Evolutionary conservation across 768 basidiomycete genomes (phyloP).

Genomic region (Plicaturopsis crispa): DNA sequence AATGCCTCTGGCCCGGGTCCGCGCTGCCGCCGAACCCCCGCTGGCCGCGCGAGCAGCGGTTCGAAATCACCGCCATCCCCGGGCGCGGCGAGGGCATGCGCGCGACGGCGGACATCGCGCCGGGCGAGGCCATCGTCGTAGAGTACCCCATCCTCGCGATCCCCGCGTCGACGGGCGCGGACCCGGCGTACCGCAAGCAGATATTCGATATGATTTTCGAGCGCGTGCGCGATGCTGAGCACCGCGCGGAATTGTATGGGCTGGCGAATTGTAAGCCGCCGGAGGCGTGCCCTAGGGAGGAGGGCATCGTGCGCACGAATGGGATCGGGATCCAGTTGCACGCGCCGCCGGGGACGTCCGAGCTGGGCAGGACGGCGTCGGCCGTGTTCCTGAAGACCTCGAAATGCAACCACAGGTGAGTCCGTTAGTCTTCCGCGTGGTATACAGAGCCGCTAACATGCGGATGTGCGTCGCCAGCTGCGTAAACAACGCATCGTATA

Average conservation of each 20-base stretch:
- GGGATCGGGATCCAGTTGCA: slow-evolving; percentile 13
- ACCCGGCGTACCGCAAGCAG: slow-evolving; percentile 17
- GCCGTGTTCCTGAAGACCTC: slow-evolving; percentile 24
- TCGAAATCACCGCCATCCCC: too few relatives aligned
- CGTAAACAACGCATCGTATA: slow-evolving; percentile 33
- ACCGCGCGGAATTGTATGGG: slow-evolving; percentile 19
- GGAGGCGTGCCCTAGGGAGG: slow-evolving; percentile 22
- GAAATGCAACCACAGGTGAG: slow-evolving; percentile 35
- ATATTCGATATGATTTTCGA: slow-evolving; percentile 25
- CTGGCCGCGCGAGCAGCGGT: too few relatives aligned
- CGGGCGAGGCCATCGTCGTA: slow-evolving; percentile 16
- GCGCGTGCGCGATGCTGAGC: slow-evolving; percentile 16
- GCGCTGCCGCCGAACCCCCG: too few relatives aligned
- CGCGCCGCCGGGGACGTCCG: too few relatives aligned
- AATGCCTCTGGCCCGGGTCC: too few relatives aligned
- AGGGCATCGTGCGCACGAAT: slow-evolving; percentile 24
- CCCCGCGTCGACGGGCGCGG: slow-evolving; percentile 26
- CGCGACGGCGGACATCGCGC: slow-evolving; percentile 12
- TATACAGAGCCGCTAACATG: neutral
- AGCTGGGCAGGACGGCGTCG: slow-evolving; percentile 22
- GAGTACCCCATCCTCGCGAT: slow-evolving; percentile 36
- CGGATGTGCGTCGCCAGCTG: slow-evolving; percentile 32
- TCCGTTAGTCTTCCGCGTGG: neutral
- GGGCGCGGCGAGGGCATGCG: slow-evolving; percentile 21
- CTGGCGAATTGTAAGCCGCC: slow-evolving; percentile 18